A percentile compares a stretch with the other conserved stretches of the same genome.
Conservation (phyloP, 1,139 yeast species). For the Yamadazyma sp. region DNA sequence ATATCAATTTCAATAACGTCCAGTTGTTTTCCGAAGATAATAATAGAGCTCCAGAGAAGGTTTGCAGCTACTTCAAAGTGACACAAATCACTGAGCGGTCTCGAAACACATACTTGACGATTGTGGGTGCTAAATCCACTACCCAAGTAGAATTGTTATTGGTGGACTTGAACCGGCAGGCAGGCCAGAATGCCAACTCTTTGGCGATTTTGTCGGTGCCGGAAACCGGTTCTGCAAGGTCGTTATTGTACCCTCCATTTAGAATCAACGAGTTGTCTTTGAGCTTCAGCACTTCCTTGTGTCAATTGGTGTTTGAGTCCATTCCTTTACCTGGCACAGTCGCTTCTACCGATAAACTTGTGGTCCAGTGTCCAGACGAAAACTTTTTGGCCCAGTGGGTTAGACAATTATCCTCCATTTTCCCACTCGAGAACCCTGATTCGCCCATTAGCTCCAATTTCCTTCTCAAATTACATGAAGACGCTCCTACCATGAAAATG, state of each 20-base stretch:
- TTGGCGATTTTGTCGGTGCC: slow-evolving; percentile 37
- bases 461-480: slow-evolving; percentile 19
- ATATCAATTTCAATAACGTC: slow-evolving; percentile 37
- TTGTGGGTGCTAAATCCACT: slow-evolving; percentile 15
- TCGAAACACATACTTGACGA: slow-evolving; percentile 20
- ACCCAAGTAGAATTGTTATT: slow-evolving; percentile 30
- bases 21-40: slow-evolving; percentile 24
- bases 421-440: slow-evolving; percentile 29
- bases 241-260: slow-evolving; percentile 46
- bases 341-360: slow-evolving; percentile 8
- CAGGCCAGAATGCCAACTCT: slow-evolving; percentile 28
- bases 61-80: slow-evolving; percentile 41
- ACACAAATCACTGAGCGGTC: slow-evolving; percentile 39
- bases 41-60: slow-evolving; percentile 19
- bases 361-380: slow-evolving; percentile 19
- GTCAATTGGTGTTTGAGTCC: slow-evolving; percentile 25
- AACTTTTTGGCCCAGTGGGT: slow-evolving; percentile 27
- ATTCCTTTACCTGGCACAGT: slow-evolving; percentile 23
- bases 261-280: slow-evolving; percentile 20
- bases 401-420: slow-evolving; percentile 27
- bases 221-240: slow-evolving; percentile 19
- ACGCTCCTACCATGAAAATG: slow-evolving; percentile 21
- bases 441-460: slow-evolving; percentile 25
- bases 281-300: slow-evolving; percentile 18
- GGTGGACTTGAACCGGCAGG: slow-evolving; percentile 25